These are phyloP conservation scores for Artemisia annua DNA, from an alignment of 129 eudicot species.

Conservation along the genomic window DNA sequence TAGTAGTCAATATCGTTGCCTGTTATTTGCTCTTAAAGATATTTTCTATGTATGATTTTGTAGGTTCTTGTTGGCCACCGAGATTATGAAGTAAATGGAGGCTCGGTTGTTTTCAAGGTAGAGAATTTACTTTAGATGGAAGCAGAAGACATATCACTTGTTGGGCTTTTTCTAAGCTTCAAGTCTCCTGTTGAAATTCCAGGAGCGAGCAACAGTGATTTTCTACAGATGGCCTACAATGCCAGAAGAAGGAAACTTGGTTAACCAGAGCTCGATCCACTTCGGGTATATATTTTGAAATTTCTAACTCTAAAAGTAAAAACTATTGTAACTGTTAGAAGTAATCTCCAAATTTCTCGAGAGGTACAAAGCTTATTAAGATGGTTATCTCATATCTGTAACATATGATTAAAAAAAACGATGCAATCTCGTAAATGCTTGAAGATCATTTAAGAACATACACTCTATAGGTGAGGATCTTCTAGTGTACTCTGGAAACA, in stretches of 20 bases:
- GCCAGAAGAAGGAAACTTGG: constrained; percentile 89
- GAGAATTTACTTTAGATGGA: constrained; percentile 93
- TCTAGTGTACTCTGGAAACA: no score
- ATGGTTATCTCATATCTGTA: background rate
- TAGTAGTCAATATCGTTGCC: background rate
- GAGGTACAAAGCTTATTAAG: background rate
- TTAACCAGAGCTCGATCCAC: constrained; percentile 77
- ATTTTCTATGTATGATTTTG: constrained; percentile 10
- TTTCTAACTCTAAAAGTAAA: background rate
- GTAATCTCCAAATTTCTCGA: background rate
- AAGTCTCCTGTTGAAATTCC: constrained; percentile 98
- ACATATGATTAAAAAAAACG: background rate
- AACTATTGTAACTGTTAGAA: background rate
- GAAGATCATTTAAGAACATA: constrained; percentile 2
- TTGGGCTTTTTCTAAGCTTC: constrained; percentile 93
- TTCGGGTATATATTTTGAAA: constrained; percentile 60
- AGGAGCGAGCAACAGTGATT: constrained; percentile 92
- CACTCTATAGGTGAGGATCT: constrained; percentile 2
- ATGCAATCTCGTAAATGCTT: background rate
- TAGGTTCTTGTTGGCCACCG: constrained; percentile 98
- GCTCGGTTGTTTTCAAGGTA: constrained; percentile 73
- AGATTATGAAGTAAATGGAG: constrained; percentile 93
- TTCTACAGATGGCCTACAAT: constrained; percentile 93
- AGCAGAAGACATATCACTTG: constrained; percentile 92
- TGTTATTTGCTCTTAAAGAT: background rate